Evolutionary conservation across 768 basidiomycete species (phyloP), one percentile per base, ranked within the genome.

Genomic region (Russula virescens): DNA sequence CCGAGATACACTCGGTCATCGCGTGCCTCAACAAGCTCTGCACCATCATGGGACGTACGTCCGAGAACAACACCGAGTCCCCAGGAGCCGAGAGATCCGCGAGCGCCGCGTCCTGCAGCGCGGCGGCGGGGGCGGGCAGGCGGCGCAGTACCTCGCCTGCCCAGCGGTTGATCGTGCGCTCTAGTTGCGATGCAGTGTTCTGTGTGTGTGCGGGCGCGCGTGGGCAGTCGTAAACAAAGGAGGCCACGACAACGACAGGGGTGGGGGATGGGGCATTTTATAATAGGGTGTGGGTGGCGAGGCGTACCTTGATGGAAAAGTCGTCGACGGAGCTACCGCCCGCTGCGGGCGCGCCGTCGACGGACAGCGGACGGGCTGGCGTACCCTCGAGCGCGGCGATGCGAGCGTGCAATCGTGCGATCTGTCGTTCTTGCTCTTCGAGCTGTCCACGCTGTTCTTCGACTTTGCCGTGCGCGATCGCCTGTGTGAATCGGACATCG

Each of bases 391-490:
- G 79, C 8, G 85, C 72, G 9, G 83, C 79, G 67, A 94, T 91
- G 42, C 89, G 83, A 2, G 80, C 80, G 48, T 87, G 79, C 28
- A 93, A 79, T 45, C 79, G 76, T 1, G 89, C 92, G 49, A 93
- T 86, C 71, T 92, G 89, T 65, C 83, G 79, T 66, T 94, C 91
- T 71, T 92, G 91, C 71, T 90, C 87, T 69, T 91, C 87, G 23
- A 93, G 81, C 69, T 93, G 89, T 14, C 69, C 70, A 13, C 91
- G 78, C 71, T 93, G 91, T 68, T 87, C 83, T 72, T 93, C 91
- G 67, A 93, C 91, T 73, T 89, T 91, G 73, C 92, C 87, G 77
- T 93, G 91, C 31, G 91, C 91, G 71, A 92, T 88, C 58, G 89
- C 83, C 90, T 90, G 70, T 38, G 31, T 10, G 34, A 18, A 35